Base-by-base conservation (phyloP, 192 early-diverging fungal genomes). In the Coemansia sp. region DNA sequence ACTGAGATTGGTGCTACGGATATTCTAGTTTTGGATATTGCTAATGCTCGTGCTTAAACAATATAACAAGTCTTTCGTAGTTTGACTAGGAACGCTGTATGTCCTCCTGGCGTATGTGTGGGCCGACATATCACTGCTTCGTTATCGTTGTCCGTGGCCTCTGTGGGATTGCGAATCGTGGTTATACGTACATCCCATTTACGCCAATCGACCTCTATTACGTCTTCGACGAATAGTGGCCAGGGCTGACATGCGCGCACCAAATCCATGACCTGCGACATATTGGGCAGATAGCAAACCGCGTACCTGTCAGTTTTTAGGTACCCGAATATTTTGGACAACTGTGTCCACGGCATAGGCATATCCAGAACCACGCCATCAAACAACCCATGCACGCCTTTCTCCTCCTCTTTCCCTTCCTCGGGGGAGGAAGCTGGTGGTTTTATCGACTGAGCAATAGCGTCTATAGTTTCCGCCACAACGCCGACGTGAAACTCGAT, bases 1-100 rank as follows among this genome's bases (percentile, higher is more conserved):
- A 87, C 90, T 71, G 87, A 84, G 14, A 85, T 94, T 59, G 96
- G 96, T 29, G 97, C 96, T 4, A 88, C 83, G 6, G 97, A 99
- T 76, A 96, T 99, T 42, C 68, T 99, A 49, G 87, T 99, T 14
- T 83, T 93, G 68, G 81, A 86, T 40, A 90, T 94, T 59, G 86
- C 79, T 68, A 94, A 94, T 70, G 90, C 90, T 32, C 80, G 93
- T n/a, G 90, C 89, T 25, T 93, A 86, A 12, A n/a, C 8, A 45
- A 45, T 45, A 45, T 4, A 35, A n/a, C n/a, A n/a, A 9, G 7
- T 2, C 32, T 76, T 86, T 49, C 83, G 84, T 17, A 84, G 68
- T 25, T 74, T 77, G 29, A 86, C 86, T 17, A 87, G 68, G 60
- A 87, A 87, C 11, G 84, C 86, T 0, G 86, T 87, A 62, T 87